Base-by-base conservation (phyloP, 768 basidiomycete genomes). In the Suillus spraguei region DNA sequence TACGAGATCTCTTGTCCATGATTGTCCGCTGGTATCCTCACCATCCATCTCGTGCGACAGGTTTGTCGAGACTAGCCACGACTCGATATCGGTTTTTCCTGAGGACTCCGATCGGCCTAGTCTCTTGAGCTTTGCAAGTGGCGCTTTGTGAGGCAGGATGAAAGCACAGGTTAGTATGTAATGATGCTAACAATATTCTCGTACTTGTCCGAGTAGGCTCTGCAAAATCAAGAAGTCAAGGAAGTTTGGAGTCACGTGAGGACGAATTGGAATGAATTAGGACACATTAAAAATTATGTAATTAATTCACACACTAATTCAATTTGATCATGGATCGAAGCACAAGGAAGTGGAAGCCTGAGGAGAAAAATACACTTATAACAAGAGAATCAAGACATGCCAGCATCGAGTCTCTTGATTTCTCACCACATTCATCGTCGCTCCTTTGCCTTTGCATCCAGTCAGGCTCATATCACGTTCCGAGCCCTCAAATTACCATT, bases 21-120 rank as follows among this genome's bases (percentile, higher is more conserved):
- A 56, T 5, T 69, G 65, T 60, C 61, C 10, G 14, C 64, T 11
- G 60, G 62, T 59, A 49, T 72, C 68, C 17, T 72, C 65, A 60
- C 77, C 76, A 41, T 78, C 78, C 60, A 71, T 72, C 60, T 78
- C 71, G 44, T 68, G 58, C 33, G 64, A 66, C 16, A 52, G 44
- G n/a, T 70, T 61, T 32, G 86, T 79, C n/a, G 81, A 80, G 42
- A 83, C 81, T 60, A 88, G 78, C 89, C 89, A 91, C 36, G 85
- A 83, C 69, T 83, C 79, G 69, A 90, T 88, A 69, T 86, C 86
- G 53, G 83, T 76, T 71, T 80, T 82, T 50, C 74, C 76, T 50
- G 24, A 38, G 39, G 68, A 44, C 52, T 71, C 73, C 55, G 69
- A 64, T 62, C 70, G 70, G 68, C 72, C 74, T 72, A 85, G 82